phyloP scores from a whole-genome alignment of 441 rosid species.

The Sinapis alba region DNA sequence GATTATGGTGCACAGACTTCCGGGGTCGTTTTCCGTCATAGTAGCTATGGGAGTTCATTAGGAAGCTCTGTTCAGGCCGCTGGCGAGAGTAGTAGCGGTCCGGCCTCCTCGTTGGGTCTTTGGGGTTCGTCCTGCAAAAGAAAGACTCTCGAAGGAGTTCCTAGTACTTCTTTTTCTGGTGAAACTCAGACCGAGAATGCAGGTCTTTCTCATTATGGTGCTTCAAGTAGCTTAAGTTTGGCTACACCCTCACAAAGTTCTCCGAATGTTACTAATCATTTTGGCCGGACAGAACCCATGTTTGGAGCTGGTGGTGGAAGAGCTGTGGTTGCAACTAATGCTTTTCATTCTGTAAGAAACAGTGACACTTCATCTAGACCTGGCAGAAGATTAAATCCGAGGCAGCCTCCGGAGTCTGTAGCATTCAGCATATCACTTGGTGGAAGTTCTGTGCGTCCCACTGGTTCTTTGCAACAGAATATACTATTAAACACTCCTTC shows the following conservation, averaged over 20 bases:
- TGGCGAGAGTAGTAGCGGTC: constrained; percentile 58
- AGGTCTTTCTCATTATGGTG: constrained; percentile 45
- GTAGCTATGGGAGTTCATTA: constrained; percentile 45
- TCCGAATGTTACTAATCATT: constrained; percentile 42
- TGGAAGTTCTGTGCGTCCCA: constrained; percentile 47
- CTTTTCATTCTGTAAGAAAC: constrained; percentile 50
- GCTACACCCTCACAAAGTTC: constrained; percentile 54
- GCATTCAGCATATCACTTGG: constrained; percentile 49
- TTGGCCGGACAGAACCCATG: constrained; percentile 52
- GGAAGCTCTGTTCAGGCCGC: constrained; percentile 55
- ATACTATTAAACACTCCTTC: constrained; percentile 37
- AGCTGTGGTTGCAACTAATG: constrained; percentile 36
- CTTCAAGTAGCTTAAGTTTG: constrained; percentile 67
- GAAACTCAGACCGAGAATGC: constrained; percentile 58
- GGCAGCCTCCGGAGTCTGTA: constrained; percentile 57
- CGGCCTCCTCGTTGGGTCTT: constrained; percentile 55
- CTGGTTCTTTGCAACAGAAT: constrained; percentile 46
- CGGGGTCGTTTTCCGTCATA: constrained; percentile 31
- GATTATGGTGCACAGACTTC: constrained; percentile 41
- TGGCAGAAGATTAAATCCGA: constrained; percentile 50
- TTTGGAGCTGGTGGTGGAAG: constrained; percentile 50
- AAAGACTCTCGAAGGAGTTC: constrained; percentile 82
- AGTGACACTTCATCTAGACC: constrained; percentile 45
- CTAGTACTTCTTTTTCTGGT: constrained; percentile 61
- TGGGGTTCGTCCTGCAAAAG: constrained; percentile 91